phyloP scores from a whole-genome alignment of 768 basidiomycete species.

The Leccinellum rugosiceps region DNA sequence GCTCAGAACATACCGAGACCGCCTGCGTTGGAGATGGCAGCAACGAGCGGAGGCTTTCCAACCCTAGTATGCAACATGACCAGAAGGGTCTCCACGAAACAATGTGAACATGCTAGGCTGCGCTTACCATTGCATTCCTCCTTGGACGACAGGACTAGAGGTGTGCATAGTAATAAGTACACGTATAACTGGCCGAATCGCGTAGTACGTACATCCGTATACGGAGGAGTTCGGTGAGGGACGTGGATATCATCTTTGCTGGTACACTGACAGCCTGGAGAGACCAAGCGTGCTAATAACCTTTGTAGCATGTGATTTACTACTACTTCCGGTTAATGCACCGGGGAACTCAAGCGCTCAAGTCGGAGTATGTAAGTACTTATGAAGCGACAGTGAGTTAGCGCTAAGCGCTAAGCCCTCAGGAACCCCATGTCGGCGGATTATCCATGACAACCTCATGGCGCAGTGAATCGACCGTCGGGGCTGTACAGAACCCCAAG shows the following conservation, averaged over 20 bases:
- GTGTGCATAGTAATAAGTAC: not conserved
- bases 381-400: no score
- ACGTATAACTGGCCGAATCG: not conserved
- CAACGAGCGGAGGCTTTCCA: conserved; percentile 67
- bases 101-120: not conserved
- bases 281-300: no score
- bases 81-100: not conserved
- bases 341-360: no score
- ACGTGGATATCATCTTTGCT: conserved; percentile 42
- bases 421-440: no score
- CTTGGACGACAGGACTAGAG: conserved; percentile 74
- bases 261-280: not conserved
- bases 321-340: not conserved
- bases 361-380: no score
- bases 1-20: conserved; percentile 56
- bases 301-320: not conserved
- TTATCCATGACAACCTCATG: no score
- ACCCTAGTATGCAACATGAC: conserved; percentile 50
- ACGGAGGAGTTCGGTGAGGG: conserved; percentile 60
- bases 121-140: conserved; percentile 84
- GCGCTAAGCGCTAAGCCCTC: no score
- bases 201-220: conserved; percentile 60
- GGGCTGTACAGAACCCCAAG: no score
- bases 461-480: no score
- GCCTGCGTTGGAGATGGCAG: conserved; percentile 80